Percentiles rank a stretch among this genome's conserved stretches.
These are phyloP conservation scores for Trichophyton mentagrophytes DNA, from an alignment of 2,329 filamentous ascomycete genomes.

Conservation along the genomic window DNA sequence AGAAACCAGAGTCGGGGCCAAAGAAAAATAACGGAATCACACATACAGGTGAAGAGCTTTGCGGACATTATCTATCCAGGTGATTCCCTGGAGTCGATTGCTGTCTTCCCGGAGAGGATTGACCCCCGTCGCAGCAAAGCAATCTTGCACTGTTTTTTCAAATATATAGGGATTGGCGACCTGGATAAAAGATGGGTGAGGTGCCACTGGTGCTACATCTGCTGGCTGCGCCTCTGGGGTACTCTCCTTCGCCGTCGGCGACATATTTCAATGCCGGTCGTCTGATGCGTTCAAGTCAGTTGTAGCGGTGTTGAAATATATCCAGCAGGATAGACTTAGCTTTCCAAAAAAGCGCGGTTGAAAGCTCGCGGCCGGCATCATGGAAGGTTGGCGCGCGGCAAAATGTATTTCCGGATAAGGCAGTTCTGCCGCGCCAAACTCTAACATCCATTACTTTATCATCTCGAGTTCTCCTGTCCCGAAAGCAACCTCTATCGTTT, in stretches of 20 bases:
- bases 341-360: background rate
- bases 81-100: constrained; percentile 70
- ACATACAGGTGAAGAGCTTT: constrained; percentile 64
- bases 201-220: constrained; percentile 26
- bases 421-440: background rate
- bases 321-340: background rate
- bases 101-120: constrained; percentile 68
- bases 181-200: constrained; percentile 52
- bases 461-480: too few species aligned
- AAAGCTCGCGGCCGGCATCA: background rate
- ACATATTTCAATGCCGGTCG: background rate
- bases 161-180: constrained; percentile 65
- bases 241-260: background rate
- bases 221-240: background rate
- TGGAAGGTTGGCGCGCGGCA: background rate
- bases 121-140: constrained; percentile 55
- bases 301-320: background rate
- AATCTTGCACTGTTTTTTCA: constrained; percentile 64
- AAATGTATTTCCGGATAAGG: background rate
- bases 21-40: constrained; percentile 21
- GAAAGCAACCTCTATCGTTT: too few species aligned
- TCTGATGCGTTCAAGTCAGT: background rate
- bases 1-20: background rate
- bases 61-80: constrained; percentile 77
- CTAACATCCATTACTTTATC: background rate